Base-by-base conservation (phyloP, 768 basidiomycete genomes). In the Mycena chlorophos region DNA sequence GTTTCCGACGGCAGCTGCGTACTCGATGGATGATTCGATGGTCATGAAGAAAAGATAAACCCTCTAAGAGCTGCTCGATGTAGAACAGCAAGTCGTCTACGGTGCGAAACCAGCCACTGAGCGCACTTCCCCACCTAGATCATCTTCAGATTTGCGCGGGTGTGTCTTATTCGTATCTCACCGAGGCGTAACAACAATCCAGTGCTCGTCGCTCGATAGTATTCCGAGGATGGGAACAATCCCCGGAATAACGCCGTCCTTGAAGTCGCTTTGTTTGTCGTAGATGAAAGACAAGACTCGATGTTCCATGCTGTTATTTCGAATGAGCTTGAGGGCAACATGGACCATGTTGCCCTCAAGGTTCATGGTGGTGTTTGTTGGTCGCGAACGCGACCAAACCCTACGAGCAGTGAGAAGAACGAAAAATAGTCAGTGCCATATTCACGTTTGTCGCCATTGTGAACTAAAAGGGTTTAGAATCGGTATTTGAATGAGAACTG, bases 151-250 rank as follows among this genome's bases (percentile, higher is more conserved):
- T 4, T n/a, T 17, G 26, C 25, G 22, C 23, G 20, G 6, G 16
- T 6, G 25, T 20, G 34, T 20, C 27, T 25, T 12, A 40, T 8
- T 8, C 8, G 17, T 8, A 17, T 10, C 54, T 3, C 27, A 61
- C 62, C 69, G 64, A 5, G 72, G 72, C 66, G 68, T 71, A 13
- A 73, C 65, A 10, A 28, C 13, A 8, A 42, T 14, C 40, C 40
- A 42, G 20, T 58, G 60, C 16, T 62, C 68, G 19, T 57, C 54
- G n/a, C 47, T 47, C 0, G 60, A 48, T 1, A 72, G 47, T 5
- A 73, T 19, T 2, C 70, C 66, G 0, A 67, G 31, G 3, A 68
- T 52, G 1, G 70, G 68, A 16, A 73, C 39, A 19, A 40, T 40
- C 20, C 39, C 39, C 6, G 39, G 39, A 40, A 40, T 40, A 20